These are phyloP conservation scores for Cladophialophora immunda DNA, from an alignment of 2,329 filamentous ascomycete genomes.

Conservation along the genomic window DNA sequence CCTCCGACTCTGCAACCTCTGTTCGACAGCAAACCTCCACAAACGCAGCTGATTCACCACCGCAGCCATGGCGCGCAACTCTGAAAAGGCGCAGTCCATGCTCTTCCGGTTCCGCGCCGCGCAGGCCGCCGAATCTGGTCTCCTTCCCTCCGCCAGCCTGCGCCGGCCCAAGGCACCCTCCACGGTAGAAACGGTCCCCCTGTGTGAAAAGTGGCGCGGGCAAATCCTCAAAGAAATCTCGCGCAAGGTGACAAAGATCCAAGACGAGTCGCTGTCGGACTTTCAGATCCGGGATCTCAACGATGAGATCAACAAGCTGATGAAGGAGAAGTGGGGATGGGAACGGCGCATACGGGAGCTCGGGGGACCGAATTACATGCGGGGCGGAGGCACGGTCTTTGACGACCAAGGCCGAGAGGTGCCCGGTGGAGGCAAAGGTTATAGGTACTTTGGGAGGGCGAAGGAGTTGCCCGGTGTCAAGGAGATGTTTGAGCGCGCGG, in stretches of 20 bases:
- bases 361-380: conserved; percentile 97
- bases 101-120: conserved; percentile 99
- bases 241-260: conserved; percentile 95
- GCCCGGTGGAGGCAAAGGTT: conserved; percentile 79
- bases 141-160: conserved; percentile 89
- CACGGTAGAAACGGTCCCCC: conserved; percentile 80
- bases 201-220: conserved; percentile 97
- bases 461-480: conserved; percentile 92
- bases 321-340: conserved; percentile 99
- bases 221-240: conserved; percentile 97
- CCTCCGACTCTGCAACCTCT: not conserved
- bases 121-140: conserved; percentile 93
- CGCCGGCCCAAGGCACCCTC: conserved; percentile 92
- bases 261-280: conserved; percentile 89
- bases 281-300: conserved; percentile 98
- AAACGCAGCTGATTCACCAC: not conserved
- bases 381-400: conserved; percentile 73
- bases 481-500: conserved; percentile 88
- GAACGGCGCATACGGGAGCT: conserved; percentile 94
- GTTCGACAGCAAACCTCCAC: not conserved
- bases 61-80: conserved; percentile 78
- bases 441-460: conserved; percentile 92
- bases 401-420: conserved; percentile 78
- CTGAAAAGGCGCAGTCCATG: conserved; percentile 99
- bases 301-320: conserved; percentile 98